phyloP scores from a whole-genome alignment of 345 rosid species.

The Eucalyptus cloeziana region DNA sequence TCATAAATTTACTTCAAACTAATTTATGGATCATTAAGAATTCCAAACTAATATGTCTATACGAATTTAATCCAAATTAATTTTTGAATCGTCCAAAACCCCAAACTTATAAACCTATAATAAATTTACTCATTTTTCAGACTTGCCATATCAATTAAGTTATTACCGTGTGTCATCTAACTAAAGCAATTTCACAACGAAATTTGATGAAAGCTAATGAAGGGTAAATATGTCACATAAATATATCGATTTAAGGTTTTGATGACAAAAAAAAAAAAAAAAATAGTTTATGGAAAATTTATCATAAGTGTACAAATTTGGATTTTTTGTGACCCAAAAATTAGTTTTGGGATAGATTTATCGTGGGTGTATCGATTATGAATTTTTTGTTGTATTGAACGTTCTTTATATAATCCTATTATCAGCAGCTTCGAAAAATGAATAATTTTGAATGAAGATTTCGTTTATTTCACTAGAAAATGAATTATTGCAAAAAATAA shows the following conservation, averaged over 20 bases:
- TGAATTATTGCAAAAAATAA: no score
- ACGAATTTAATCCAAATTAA: rapidly evolving
- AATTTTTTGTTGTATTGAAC: neutral
- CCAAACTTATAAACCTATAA: rapidly evolving
- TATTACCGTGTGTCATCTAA: rapidly evolving
- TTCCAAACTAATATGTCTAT: rapidly evolving
- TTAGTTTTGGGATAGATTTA: no score
- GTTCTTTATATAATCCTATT: neutral
- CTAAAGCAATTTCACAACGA: neutral
- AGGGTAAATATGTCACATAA: rapidly evolving
- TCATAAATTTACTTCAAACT: rapidly evolving
- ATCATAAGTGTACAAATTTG: no score
- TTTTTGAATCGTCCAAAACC: no score
- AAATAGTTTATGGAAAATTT: no score
- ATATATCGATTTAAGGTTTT: no score
- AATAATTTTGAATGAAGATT: neutral
- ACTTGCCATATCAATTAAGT: neutral
- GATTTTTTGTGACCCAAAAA: no score
- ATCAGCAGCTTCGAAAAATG: neutral
- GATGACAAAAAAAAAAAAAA: rapidly evolving
- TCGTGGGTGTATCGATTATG: rapidly evolving
- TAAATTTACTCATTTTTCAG: rapidly evolving
- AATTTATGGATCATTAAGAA: no score
- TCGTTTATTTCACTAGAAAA: neutral
- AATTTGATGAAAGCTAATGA: no score